Evolutionary conservation across 2,329 filamentous ascomycete genomes (phyloP).

Genomic region (Ascomycota sp.): DNA sequence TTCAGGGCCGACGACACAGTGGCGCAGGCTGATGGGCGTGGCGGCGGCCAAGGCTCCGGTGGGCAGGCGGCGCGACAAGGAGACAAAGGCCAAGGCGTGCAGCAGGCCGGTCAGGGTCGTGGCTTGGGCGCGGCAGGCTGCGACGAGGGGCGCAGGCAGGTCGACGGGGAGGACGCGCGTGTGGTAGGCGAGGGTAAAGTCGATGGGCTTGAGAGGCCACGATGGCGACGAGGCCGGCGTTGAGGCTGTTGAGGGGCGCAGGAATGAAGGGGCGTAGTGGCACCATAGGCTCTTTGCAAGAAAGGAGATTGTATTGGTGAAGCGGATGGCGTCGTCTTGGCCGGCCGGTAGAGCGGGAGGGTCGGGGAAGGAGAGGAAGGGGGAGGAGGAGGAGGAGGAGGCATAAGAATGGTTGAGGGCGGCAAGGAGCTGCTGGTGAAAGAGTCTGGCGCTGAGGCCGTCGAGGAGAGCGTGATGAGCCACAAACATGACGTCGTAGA

Average conservation of each 20-base stretch:
- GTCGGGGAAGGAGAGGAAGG: slow-evolving; percentile 9
- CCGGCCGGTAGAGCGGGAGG: slow-evolving; percentile 13
- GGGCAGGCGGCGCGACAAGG: slow-evolving; percentile 17
- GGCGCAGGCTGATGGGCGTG: slow-evolving; percentile 24
- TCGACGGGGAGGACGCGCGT: slow-evolving; percentile 16
- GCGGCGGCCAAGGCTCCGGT: slow-evolving; percentile 14
- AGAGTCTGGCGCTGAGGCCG: slow-evolving; percentile 23
- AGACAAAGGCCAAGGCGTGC: slow-evolving; percentile 20
- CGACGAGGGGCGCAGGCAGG: slow-evolving; percentile 14
- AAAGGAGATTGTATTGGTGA: slow-evolving; percentile 17
- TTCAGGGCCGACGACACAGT: slow-evolving; percentile 8
- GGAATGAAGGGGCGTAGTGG: slow-evolving; percentile 16
- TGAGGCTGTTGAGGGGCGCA: slow-evolving; percentile 6
- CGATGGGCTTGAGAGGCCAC: slow-evolving; percentile 18
- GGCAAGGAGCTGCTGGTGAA: slow-evolving; percentile 24
- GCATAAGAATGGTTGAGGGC: slow-evolving; percentile 13
- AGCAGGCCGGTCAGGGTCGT: slow-evolving; percentile 26
- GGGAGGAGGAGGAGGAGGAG: background rate
- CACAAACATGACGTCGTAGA: slow-evolving; percentile 22
- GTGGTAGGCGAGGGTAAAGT: slow-evolving; percentile 13
- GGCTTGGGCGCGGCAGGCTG: slow-evolving; percentile 16
- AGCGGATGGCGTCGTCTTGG: slow-evolving; percentile 19
- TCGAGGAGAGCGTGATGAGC: slow-evolving; percentile 31
- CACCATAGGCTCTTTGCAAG: slow-evolving; percentile 18
- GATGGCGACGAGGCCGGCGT: slow-evolving; percentile 4